Evolutionary conservation across 2,329 filamentous ascomycete genomes (phyloP).

Genomic region (Hymenoscyphus repandus): DNA sequence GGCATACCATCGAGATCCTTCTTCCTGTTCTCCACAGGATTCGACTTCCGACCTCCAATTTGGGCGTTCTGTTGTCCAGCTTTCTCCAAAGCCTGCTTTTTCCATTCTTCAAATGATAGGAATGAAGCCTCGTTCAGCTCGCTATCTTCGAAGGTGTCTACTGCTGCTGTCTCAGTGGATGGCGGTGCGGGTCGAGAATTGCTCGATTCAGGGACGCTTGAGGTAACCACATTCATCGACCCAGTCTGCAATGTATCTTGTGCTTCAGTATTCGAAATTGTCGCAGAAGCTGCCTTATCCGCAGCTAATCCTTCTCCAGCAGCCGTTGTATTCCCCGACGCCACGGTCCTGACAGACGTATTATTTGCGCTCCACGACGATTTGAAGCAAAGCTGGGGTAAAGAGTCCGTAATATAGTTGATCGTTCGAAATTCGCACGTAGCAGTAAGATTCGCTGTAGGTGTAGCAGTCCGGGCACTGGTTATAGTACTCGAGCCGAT

Average conservation of each 20-base stretch:
- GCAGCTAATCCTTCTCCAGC: neutral
- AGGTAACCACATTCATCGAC: neutral
- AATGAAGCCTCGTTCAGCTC: conserved; percentile 63
- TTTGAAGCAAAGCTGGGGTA: conserved; percentile 30
- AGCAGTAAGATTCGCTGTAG: conserved; percentile 13
- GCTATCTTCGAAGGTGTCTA: conserved; percentile 20
- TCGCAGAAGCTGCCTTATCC: neutral
- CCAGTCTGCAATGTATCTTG: conserved; percentile 1
- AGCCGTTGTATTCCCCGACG: neutral
- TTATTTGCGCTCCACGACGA: conserved; percentile 27
- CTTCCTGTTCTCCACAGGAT: conserved; percentile 41
- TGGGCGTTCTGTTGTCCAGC: conserved; percentile 73
- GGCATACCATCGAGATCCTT: conserved; percentile 51
- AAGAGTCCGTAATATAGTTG: conserved; percentile 33
- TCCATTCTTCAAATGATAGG: conserved; percentile 98
- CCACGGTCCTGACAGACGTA: conserved; percentile 6
- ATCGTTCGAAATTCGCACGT: conserved; percentile 32
- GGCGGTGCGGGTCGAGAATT: conserved; percentile 3
- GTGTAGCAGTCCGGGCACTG: conserved; percentile 8
- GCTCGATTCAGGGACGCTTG: conserved; percentile 1
- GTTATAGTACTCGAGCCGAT: conserved; percentile 20
- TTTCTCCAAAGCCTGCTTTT: conserved; percentile 83
- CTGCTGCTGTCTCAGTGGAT: conserved; percentile 6
- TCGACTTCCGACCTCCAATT: conserved; percentile 49
- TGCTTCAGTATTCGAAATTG: neutral